phyloP scores from a whole-genome alignment of 129 eudicot species.

The Saussurea involucrata region DNA sequence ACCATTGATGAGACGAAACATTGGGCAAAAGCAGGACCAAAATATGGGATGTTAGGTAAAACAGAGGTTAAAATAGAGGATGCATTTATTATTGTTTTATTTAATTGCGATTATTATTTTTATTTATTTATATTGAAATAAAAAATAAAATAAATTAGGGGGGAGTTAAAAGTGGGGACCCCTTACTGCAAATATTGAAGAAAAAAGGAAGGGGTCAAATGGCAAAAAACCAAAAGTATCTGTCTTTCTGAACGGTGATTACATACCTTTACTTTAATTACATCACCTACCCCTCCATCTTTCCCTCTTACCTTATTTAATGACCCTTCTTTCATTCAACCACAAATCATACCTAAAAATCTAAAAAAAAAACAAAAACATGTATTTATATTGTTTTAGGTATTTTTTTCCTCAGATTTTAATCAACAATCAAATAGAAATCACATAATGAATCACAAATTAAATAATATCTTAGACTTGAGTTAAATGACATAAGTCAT shows the following conservation, averaged over 20 bases:
- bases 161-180: slow-evolving; percentile 9
- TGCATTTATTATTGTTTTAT: background rate
- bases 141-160: background rate
- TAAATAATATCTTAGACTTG: too few relatives aligned
- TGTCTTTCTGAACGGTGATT: slow-evolving; percentile 13
- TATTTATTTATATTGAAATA: background rate
- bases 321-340: slow-evolving; percentile 1
- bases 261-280: slow-evolving; percentile 32
- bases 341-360: background rate
- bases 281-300: slow-evolving; percentile 41
- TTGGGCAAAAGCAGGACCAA: background rate
- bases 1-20: background rate
- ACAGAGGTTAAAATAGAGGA: background rate
- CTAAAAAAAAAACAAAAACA: too few relatives aligned
- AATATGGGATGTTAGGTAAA: background rate
- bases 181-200: slow-evolving; percentile 18
- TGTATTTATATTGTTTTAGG: too few relatives aligned
- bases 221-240: slow-evolving; percentile 22
- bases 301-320: slow-evolving; percentile 36
- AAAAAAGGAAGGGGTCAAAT: slow-evolving; percentile 19
- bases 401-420: too few relatives aligned
- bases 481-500: too few relatives aligned
- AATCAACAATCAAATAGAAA: too few relatives aligned
- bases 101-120: too few relatives aligned
- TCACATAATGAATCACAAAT: too few relatives aligned